Percentiles rank a stretch among this genome's conserved stretches.
phyloP scores from a whole-genome alignment of 805 yeast species.

The Maudiozyma barnettii region DNA sequence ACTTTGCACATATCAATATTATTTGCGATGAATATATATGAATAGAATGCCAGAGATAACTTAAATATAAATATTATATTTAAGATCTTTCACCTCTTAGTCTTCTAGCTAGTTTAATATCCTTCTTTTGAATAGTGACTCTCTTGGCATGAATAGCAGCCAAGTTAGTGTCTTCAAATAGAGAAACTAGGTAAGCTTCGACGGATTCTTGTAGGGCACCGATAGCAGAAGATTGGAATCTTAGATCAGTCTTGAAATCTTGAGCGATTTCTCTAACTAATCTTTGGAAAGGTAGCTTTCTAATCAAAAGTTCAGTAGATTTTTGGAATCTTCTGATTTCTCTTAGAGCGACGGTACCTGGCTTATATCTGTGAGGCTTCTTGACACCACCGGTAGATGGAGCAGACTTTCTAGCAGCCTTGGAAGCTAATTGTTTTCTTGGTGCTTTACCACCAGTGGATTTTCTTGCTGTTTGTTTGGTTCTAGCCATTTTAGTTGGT shows the following conservation, averaged over 20 bases:
- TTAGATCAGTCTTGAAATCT: slow-evolving; percentile 84
- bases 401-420: slow-evolving; percentile 89
- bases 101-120: slow-evolving; percentile 95
- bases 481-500: slow-evolving; percentile 60
- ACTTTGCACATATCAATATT: background rate
- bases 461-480: slow-evolving; percentile 90
- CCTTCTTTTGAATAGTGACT: slow-evolving; percentile 97
- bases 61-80: background rate
- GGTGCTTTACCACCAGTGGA: slow-evolving; percentile 95
- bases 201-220: slow-evolving; percentile 98
- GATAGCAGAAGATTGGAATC: slow-evolving; percentile 96
- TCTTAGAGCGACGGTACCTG: slow-evolving; percentile 93
- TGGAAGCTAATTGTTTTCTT: slow-evolving; percentile 87
- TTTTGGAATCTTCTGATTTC: slow-evolving; percentile 97
- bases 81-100: slow-evolving; percentile 93
- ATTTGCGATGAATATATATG: slow-evolving; percentile 1
- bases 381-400: slow-evolving; percentile 90
- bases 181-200: slow-evolving; percentile 92
- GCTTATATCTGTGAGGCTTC: slow-evolving; percentile 94
- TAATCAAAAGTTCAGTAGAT: slow-evolving; percentile 87
- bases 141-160: slow-evolving; percentile 99
- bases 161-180: slow-evolving; percentile 95
- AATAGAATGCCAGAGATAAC: background rate
- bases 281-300: slow-evolving; percentile 96
- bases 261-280: slow-evolving; percentile 92